Evolutionary conservation across 768 basidiomycete species (phyloP).

Genomic region (Pleurotus cornucopiae): DNA sequence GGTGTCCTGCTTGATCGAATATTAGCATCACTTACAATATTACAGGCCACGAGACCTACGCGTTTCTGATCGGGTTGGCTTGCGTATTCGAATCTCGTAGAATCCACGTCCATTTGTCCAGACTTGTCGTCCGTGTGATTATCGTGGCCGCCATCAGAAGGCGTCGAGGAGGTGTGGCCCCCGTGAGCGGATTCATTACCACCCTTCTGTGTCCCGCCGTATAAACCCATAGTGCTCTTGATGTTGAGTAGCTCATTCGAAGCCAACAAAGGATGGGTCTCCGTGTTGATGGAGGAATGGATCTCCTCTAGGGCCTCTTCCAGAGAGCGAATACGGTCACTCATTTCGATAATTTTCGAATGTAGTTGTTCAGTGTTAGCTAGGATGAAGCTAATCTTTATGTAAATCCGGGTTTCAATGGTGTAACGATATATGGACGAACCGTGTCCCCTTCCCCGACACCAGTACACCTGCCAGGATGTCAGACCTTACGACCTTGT

Average conservation of each 20-base stretch:
- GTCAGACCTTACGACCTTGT: background rate
- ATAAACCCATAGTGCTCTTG: constrained; percentile 53
- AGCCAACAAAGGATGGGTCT: constrained; percentile 46
- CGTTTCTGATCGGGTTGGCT: background rate
- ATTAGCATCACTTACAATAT: too few relatives aligned
- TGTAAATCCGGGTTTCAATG: background rate
- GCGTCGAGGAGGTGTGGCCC: background rate
- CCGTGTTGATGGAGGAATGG: constrained; percentile 23
- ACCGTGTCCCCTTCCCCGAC: constrained; percentile 60
- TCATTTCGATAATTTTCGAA: constrained; percentile 62
- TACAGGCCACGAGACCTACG: too few relatives aligned
- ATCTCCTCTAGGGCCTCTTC: constrained; percentile 47
- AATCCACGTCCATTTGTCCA: constrained; percentile 1
- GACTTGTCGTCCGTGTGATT: background rate
- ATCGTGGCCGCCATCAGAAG: constrained; percentile 1
- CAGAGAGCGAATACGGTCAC: constrained; percentile 57
- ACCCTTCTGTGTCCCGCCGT: constrained; percentile 30
- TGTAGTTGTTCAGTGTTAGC: constrained; percentile 67
- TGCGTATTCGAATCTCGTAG: background rate
- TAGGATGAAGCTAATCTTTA: constrained; percentile 43
- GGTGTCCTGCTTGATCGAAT: background rate
- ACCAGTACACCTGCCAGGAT: constrained; percentile 49
- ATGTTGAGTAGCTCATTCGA: constrained; percentile 43
- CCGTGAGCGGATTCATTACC: background rate
- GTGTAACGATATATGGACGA: background rate